These are phyloP conservation scores for Plasmodium vivax DNA, from an alignment of 169 alveolate species.

Conservation along the genomic window DNA sequence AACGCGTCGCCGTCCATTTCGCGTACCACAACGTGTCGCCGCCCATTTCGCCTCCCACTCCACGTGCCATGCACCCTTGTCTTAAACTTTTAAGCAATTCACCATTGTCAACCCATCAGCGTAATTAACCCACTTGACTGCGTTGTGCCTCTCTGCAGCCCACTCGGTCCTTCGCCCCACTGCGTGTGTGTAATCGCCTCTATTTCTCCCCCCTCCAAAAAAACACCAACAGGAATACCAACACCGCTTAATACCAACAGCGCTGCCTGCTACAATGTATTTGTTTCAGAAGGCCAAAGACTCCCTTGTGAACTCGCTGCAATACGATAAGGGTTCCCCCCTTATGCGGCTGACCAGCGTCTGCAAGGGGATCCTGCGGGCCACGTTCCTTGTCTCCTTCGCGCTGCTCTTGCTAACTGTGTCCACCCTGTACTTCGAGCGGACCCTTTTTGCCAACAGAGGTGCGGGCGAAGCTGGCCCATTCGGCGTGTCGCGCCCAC, in stretches of 20 bases:
- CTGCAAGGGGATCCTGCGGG: conserved; percentile 29
- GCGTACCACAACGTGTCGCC: too few species aligned
- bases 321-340: conserved; percentile 40
- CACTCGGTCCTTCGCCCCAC: background rate
- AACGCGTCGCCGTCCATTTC: too few species aligned
- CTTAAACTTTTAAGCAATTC: background rate
- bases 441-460: conserved; percentile 12
- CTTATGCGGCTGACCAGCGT: conserved; percentile 11
- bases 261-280: conserved; percentile 13
- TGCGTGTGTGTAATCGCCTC: background rate
- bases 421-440: conserved; percentile 3
- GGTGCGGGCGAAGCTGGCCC: background rate
- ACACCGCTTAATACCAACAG: too few species aligned
- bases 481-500: background rate
- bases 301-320: conserved; percentile 35
- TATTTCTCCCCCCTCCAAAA: background rate
- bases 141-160: background rate
- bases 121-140: background rate
- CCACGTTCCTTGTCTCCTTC: conserved; percentile 18
- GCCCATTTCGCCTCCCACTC: background rate
- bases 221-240: too few species aligned
- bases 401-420: background rate
- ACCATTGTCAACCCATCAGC: background rate
- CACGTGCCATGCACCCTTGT: background rate
- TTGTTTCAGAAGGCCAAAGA: conserved; percentile 71